Evolutionary conservation across 2,329 filamentous ascomycete genomes (phyloP).

Genomic region (Trichophyton simii): DNA sequence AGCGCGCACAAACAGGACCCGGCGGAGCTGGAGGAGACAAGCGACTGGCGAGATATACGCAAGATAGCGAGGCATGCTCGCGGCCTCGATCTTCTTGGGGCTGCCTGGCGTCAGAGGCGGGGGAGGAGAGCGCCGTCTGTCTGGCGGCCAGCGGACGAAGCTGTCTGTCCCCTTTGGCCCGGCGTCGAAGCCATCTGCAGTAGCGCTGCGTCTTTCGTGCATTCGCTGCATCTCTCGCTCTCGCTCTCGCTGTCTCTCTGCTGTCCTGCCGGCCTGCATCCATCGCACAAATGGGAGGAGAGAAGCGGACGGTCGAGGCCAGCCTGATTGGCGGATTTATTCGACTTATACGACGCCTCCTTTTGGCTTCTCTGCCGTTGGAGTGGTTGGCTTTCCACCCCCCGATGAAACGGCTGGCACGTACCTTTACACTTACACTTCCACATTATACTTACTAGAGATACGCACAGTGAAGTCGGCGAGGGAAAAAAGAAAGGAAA

Average conservation of each 20-base stretch:
- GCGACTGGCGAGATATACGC: neutral
- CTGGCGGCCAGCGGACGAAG: neutral
- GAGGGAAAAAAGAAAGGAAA: neutral
- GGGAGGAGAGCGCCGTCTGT: neutral
- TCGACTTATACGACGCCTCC: neutral
- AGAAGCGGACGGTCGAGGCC: neutral
- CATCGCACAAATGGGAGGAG: constrained; percentile 1
- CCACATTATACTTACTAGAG: too few relatives aligned
- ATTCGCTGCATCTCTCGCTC: neutral
- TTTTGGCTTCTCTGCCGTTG: neutral
- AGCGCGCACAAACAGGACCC: neutral
- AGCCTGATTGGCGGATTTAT: neutral
- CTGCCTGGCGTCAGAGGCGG: too few relatives aligned
- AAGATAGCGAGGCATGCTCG: too few relatives aligned
- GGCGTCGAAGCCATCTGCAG: neutral
- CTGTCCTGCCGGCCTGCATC: too few relatives aligned
- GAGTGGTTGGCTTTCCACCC: neutral
- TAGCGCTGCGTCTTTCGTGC: constrained; percentile 3
- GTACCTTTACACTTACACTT: neutral
- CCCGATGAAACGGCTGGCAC: neutral
- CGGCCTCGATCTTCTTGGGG: too few relatives aligned
- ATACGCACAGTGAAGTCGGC: neutral
- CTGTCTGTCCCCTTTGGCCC: neutral
- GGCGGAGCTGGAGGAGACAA: neutral
- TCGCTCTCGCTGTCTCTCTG: too few relatives aligned